Evolutionary conservation across 768 basidiomycete genomes (phyloP).

Genomic region (Pleurotus pulmonarius): DNA sequence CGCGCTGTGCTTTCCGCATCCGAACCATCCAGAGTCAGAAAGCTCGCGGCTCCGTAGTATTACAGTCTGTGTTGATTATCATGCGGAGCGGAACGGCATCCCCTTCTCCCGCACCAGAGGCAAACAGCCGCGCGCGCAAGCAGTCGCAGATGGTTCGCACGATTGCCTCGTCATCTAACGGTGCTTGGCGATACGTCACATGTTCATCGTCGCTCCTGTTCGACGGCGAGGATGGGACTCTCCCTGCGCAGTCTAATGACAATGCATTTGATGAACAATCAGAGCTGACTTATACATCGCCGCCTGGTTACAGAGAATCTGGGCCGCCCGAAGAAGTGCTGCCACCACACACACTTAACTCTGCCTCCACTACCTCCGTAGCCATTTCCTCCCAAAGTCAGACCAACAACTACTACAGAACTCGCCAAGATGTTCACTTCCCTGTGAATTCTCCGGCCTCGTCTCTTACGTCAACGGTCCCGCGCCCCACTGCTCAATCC

Average conservation of each 20-base stretch:
- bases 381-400: conserved; percentile 49
- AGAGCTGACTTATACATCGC: conserved; percentile 45
- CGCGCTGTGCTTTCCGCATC: background rate
- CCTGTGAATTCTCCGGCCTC: conserved; percentile 48
- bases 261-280: conserved; percentile 26
- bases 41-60: background rate
- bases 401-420: conserved; percentile 23
- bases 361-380: conserved; percentile 28
- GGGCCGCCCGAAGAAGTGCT: conserved; percentile 52
- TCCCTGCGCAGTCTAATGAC: background rate
- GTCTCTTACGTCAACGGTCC: conserved; percentile 30
- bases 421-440: conserved; percentile 43
- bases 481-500: conserved; percentile 35
- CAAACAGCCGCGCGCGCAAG: background rate
- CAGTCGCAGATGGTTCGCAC: conserved; percentile 2
- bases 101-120: background rate
- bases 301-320: conserved; percentile 48
- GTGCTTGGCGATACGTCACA: conserved; percentile 8
- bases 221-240: background rate
- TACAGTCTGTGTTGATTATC: background rate
- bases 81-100: background rate
- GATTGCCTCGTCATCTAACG: conserved; percentile 5
- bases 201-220: conserved; percentile 4
- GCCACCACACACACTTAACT: conserved; percentile 28
- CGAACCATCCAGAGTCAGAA: background rate